Evolutionary conservation across 768 basidiomycete genomes (phyloP).

Genomic region (Leucogyrophana mollusca): DNA sequence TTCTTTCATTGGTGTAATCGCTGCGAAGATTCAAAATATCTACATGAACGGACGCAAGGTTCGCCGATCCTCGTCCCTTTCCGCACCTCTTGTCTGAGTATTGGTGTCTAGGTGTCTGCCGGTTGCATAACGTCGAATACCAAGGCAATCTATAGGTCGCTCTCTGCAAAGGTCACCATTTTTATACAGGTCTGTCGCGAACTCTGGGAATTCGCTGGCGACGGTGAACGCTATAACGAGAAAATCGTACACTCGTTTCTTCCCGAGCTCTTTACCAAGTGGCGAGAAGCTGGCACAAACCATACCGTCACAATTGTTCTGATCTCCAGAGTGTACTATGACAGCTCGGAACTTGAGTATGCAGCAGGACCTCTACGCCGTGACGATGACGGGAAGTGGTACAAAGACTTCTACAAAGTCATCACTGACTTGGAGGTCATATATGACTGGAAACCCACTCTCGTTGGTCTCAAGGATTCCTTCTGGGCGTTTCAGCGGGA

Average conservation of each 20-base stretch:
- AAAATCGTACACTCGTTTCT: slow-evolving; percentile 98
- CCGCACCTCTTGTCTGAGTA: background rate
- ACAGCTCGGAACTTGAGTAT: slow-evolving; percentile 73
- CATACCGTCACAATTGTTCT: slow-evolving; percentile 94
- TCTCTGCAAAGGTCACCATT: slow-evolving; percentile 89
- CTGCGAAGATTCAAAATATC: slow-evolving; percentile 79
- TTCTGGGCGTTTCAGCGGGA: slow-evolving; percentile 91
- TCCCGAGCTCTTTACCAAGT: slow-evolving; percentile 82
- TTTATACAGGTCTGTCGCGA: slow-evolving; percentile 97
- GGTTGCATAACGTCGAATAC: slow-evolving; percentile 81
- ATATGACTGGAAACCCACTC: slow-evolving; percentile 82
- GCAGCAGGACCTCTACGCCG: slow-evolving; percentile 78
- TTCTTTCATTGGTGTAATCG: slow-evolving; percentile 77
- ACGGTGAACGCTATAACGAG: slow-evolving; percentile 94
- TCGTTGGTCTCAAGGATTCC: slow-evolving; percentile 84
- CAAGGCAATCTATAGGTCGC: slow-evolving; percentile 84
- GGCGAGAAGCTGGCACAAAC: slow-evolving; percentile 82
- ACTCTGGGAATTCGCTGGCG: slow-evolving; percentile 95
- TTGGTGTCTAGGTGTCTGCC: slow-evolving; percentile 61
- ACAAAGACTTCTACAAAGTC: slow-evolving; percentile 96
- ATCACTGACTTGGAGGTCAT: slow-evolving; percentile 90
- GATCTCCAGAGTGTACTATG: slow-evolving; percentile 90
- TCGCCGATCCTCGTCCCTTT: slow-evolving; percentile 6
- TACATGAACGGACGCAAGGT: slow-evolving; percentile 72
- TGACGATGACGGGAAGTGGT: slow-evolving; percentile 77